Evolutionary conservation across 169 alveolate genomes (phyloP).

Genomic region (Plasmodium cynomolgi): DNA sequence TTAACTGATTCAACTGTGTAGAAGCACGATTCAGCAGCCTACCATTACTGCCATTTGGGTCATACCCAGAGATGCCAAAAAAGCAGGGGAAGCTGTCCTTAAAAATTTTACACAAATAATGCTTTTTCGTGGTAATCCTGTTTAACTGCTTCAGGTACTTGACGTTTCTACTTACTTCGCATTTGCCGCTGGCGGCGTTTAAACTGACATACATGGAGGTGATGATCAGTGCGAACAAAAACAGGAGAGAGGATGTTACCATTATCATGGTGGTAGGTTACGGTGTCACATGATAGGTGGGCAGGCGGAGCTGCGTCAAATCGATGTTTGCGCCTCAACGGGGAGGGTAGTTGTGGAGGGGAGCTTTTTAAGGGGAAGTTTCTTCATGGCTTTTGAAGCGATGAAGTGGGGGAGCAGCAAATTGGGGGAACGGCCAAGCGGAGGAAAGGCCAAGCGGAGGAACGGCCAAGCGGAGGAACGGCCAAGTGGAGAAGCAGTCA

Average conservation of each 20-base stretch:
- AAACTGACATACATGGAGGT: not conserved
- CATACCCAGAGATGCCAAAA: not conserved
- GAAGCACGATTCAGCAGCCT: not conserved
- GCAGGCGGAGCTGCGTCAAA: not conserved
- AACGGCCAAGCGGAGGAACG: not conserved
- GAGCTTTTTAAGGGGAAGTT: not conserved
- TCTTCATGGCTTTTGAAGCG: not conserved
- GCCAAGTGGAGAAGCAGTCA: not conserved
- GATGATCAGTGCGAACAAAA: not conserved
- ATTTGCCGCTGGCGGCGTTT: not conserved
- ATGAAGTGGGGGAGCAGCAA: not conserved
- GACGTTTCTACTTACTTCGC: not conserved
- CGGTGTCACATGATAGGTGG: not conserved
- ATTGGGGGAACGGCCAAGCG: not conserved
- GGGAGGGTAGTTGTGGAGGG: not conserved
- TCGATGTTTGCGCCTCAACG: not conserved
- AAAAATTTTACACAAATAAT: not conserved
- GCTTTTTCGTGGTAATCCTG: not conserved
- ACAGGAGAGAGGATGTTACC: not conserved
- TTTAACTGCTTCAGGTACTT: not conserved
- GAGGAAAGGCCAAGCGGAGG: too few species aligned
- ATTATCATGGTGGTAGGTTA: not conserved
- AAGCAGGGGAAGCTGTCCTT: constrained; percentile 8
- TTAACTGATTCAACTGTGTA: not conserved
- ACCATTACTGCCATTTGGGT: not conserved